These are phyloP conservation scores for Eucalyptus polybractea DNA, from an alignment of 345 rosid species.

Conservation along the genomic window DNA sequence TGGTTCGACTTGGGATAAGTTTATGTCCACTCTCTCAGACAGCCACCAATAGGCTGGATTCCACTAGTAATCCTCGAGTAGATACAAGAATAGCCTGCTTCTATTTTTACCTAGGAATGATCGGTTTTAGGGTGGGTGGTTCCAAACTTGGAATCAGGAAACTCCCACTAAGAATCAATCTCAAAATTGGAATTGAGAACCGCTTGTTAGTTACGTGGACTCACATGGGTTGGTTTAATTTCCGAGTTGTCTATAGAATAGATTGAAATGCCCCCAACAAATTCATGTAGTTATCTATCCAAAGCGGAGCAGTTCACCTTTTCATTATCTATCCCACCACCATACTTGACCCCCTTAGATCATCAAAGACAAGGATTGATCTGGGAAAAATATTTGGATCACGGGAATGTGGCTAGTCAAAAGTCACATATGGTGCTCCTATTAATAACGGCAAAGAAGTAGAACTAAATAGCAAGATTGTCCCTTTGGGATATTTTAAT, in stretches of 20 bases:
- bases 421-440: not conserved
- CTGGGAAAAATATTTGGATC: too few species aligned
- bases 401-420: not conserved
- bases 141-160: not conserved
- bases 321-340: not conserved
- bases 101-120: too few species aligned
- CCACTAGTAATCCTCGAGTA: too few species aligned
- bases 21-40: too few species aligned
- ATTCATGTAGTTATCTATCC: too few species aligned
- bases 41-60: too few species aligned
- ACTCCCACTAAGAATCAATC: fast-evolving
- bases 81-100: too few species aligned
- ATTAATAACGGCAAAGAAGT: not conserved
- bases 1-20: too few species aligned
- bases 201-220: too few species aligned
- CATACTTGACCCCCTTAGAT: not conserved
- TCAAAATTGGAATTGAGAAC: not conserved
- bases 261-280: too few species aligned
- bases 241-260: too few species aligned
- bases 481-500: not conserved
- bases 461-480: not conserved
- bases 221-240: fast-evolving
- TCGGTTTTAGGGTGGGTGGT: not conserved
- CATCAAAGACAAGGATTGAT: not conserved
- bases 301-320: not conserved